These are phyloP conservation scores for Ophidiomyces ophidiicola DNA, from an alignment of 2,329 filamentous ascomycete genomes.

Conservation along the genomic window DNA sequence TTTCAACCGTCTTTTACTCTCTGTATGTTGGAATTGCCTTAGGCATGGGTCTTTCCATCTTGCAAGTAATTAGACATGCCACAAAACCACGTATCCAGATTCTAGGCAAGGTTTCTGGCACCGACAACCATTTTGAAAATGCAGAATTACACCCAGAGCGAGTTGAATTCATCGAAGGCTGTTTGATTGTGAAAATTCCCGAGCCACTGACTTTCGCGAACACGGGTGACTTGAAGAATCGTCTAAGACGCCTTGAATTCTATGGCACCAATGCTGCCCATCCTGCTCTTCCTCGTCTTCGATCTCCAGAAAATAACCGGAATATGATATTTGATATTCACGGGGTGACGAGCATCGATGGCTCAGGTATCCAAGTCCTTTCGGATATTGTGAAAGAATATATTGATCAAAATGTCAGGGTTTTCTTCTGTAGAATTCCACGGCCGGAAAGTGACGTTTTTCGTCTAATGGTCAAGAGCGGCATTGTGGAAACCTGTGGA, in stretches of 20 bases:
- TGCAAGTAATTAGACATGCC: slow-evolving; percentile 79
- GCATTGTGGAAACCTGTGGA: slow-evolving; percentile 74
- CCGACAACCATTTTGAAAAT: slow-evolving; percentile 66
- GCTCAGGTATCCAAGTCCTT: slow-evolving; percentile 82
- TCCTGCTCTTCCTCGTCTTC: slow-evolving; percentile 70
- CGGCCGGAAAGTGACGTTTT: slow-evolving; percentile 48
- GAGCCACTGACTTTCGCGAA: slow-evolving; percentile 96
- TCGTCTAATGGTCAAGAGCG: slow-evolving; percentile 60
- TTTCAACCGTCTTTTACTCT: slow-evolving; percentile 89
- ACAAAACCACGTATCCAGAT: slow-evolving; percentile 94
- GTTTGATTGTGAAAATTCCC: slow-evolving; percentile 91
- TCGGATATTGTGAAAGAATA: slow-evolving; percentile 78
- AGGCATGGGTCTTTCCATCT: slow-evolving; percentile 77
- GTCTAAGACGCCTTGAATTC: slow-evolving; percentile 69
- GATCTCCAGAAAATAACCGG: slow-evolving; percentile 66
- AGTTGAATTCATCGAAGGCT: slow-evolving; percentile 82
- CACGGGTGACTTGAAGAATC: slow-evolving; percentile 77
- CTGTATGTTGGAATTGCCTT: slow-evolving; percentile 86
- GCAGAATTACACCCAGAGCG: slow-evolving; percentile 59
- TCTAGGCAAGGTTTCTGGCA: slow-evolving; percentile 74
- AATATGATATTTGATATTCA: slow-evolving; percentile 97
- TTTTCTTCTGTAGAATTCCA: slow-evolving; percentile 45
- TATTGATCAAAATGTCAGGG: slow-evolving; percentile 55
- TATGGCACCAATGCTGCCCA: slow-evolving; percentile 81
- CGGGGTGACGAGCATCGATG: slow-evolving; percentile 89